phyloP scores from a whole-genome alignment of 1,284 basidiomycete genomes.

The Wolfiporia cocos region DNA sequence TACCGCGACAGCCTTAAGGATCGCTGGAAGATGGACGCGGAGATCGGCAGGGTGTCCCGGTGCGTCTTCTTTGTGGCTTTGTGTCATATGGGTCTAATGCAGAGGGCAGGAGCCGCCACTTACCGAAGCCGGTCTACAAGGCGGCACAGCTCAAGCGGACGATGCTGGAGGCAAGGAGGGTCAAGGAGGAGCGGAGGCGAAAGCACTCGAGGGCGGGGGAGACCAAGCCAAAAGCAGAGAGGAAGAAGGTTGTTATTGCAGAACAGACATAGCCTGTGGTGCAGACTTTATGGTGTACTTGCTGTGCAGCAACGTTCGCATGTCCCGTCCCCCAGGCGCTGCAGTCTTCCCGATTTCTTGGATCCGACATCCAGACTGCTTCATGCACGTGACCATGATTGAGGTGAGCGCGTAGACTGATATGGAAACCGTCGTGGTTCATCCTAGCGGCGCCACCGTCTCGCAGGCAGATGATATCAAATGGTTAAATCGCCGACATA shows the following conservation, averaged over 20 bases:
- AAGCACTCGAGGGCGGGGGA: constrained; percentile 83
- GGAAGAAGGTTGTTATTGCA: constrained; percentile 77
- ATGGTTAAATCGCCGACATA: too few relatives aligned
- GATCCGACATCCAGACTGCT: too few relatives aligned
- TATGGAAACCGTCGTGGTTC: too few relatives aligned
- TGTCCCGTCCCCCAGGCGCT: not conserved
- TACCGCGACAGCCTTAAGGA: constrained; percentile 88
- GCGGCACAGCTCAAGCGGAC: constrained; percentile 86
- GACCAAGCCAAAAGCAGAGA: constrained; percentile 88
- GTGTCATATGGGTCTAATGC: too few relatives aligned
- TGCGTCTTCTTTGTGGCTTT: constrained; percentile 39
- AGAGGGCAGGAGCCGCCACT: constrained; percentile 73
- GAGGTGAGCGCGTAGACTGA: too few relatives aligned
- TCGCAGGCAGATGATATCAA: too few relatives aligned
- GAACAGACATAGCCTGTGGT: constrained; percentile 76
- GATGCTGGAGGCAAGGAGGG: constrained; percentile 86
- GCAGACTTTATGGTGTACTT: too few relatives aligned
- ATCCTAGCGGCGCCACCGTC: too few relatives aligned
- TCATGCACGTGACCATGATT: too few relatives aligned
- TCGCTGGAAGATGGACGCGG: constrained; percentile 82
- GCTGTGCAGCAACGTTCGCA: not conserved
- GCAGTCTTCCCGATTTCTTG: not conserved
- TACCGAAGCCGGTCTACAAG: constrained; percentile 89
- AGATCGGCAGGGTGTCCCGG: constrained; percentile 82
- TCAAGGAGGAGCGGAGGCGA: constrained; percentile 92